Conservation (phyloP, 1,139 yeast genomes). For the Suhomyces wounanorum region DNA sequence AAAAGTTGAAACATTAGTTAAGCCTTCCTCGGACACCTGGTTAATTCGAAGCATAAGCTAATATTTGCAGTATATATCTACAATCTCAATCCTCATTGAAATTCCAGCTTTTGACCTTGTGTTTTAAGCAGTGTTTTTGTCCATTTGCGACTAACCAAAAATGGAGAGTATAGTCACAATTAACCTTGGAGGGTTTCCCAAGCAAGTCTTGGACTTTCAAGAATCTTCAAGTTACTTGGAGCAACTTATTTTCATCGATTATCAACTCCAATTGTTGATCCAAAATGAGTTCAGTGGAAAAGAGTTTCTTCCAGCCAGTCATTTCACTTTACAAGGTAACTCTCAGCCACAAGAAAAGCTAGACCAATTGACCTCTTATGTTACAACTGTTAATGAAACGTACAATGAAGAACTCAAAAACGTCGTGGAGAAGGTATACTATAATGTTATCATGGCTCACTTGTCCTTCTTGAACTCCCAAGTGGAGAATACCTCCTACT, state of each 20-base stretch:
- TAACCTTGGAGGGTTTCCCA: constrained; percentile 44
- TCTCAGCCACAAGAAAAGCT: constrained; percentile 28
- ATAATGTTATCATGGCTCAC: constrained; percentile 38
- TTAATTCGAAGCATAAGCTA: background rate
- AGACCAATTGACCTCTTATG: constrained; percentile 32
- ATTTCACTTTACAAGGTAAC: constrained; percentile 21
- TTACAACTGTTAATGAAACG: constrained; percentile 31
- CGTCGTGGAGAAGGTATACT: constrained; percentile 38
- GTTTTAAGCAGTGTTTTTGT: background rate
- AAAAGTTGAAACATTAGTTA: background rate
- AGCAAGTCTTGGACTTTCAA: constrained; percentile 34
- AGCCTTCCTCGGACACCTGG: background rate
- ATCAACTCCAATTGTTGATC: constrained; percentile 39
- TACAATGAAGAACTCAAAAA: constrained; percentile 28
- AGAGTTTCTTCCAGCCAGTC: constrained; percentile 27
- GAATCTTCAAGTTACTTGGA: constrained; percentile 40
- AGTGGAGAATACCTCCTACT: constrained; percentile 23
- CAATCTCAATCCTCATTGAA: background rate
- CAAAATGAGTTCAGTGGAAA: constrained; percentile 35
- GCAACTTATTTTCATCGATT: constrained; percentile 42
- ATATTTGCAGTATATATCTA: background rate
- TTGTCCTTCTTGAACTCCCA: constrained; percentile 36
- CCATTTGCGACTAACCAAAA: background rate
- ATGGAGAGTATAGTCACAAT: constrained; percentile 18
- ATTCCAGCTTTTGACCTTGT: background rate